Base-by-base conservation (phyloP, 148 eudicot species). In the Camellia sinensis region DNA sequence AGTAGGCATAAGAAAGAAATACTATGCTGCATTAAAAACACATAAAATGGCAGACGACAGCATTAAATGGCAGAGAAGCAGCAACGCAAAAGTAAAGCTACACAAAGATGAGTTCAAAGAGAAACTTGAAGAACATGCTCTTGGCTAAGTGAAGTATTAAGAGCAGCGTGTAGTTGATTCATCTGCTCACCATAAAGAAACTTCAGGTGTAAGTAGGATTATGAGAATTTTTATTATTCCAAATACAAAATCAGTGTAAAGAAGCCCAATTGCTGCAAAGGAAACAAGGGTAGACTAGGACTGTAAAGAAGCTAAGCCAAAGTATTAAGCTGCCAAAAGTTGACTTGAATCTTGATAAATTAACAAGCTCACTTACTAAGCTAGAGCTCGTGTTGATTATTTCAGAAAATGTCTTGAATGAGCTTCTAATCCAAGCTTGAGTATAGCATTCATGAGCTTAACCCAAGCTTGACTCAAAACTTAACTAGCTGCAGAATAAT, bases 61-160 rank as follows among this genome's bases (percentile, higher is more conserved):
- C 45, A 65, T 46, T 46, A 17, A 37, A 48, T 46, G 50, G 6
- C 75, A 64, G 19, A 77, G 61, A 77, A 64, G 71, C 79, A 76
- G n/a, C 22, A 45, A 44, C 10, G n/a, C 7, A 61, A 61, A 71
- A 71, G 17, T 44, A 1, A 76, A n/a, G n/a, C 4, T 37, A 15
- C 40, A 63, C 11, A 64, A 29, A 22, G 45, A 64, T 22, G 22
- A 64, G 57, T 7, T 22, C 61, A 29, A 41, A 67, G 46, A 63
- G 4, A 48, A 76, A 50, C 57, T 14, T 50, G 15, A 48, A 14
- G 61, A 66, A 65, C 48, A 53, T 66, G 73, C 13, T 78, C 22
- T 52, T 3, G 43, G 46, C 2, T 2, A 57, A 48, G n/a, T 21
- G 60, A 22, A 78, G 7, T 67, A 40, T 5, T 29, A 10, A 57